These are phyloP conservation scores for Eurotiales sp. DNA, from an alignment of 2,329 filamentous ascomycete genomes.

Conservation along the genomic window DNA sequence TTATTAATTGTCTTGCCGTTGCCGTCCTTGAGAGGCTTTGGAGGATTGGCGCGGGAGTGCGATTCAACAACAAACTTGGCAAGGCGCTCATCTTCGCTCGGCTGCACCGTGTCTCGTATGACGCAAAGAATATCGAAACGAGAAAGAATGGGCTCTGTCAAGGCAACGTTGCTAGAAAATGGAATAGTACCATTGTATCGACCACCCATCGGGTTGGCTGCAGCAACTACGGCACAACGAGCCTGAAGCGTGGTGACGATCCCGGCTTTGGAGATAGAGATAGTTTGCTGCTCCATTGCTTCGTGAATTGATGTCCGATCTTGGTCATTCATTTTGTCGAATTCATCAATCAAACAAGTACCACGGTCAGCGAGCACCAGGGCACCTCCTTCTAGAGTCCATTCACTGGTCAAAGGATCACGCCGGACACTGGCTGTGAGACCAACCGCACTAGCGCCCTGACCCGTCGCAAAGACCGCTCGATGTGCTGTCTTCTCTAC, in stretches of 20 bases:
- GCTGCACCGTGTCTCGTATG: conserved; percentile 91
- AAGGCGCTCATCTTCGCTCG: conserved; percentile 83
- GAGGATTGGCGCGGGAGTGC: conserved; percentile 82
- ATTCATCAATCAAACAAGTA: conserved; percentile 95
- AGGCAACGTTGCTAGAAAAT: conserved; percentile 92
- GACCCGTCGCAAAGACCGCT: conserved; percentile 94
- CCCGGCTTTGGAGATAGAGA: conserved; percentile 97
- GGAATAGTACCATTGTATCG: conserved; percentile 96
- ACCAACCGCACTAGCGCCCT: conserved; percentile 96
- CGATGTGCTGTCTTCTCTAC: conserved; percentile 96
- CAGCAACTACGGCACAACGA: conserved; percentile 91
- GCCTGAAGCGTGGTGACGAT: conserved; percentile 97
- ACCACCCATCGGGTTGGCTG: conserved; percentile 92
- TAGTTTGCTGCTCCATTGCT: conserved; percentile 99
- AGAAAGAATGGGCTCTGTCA: conserved; percentile 94
- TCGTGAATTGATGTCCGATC: conserved; percentile 98
- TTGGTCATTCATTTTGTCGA: conserved; percentile 99
- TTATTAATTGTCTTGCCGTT: conserved; percentile 42
- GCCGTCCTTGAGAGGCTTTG: conserved; percentile 48
- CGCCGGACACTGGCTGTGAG: conserved; percentile 93
- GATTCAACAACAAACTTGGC: conserved; percentile 94
- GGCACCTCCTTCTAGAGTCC: conserved; percentile 94
- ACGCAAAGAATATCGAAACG: conserved; percentile 98
- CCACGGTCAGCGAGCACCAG: conserved; percentile 92
- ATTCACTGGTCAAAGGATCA: conserved; percentile 92